Evolutionary conservation across 1,139 yeast species (phyloP).

Genomic region (Sugiyamaella paludigena): DNA sequence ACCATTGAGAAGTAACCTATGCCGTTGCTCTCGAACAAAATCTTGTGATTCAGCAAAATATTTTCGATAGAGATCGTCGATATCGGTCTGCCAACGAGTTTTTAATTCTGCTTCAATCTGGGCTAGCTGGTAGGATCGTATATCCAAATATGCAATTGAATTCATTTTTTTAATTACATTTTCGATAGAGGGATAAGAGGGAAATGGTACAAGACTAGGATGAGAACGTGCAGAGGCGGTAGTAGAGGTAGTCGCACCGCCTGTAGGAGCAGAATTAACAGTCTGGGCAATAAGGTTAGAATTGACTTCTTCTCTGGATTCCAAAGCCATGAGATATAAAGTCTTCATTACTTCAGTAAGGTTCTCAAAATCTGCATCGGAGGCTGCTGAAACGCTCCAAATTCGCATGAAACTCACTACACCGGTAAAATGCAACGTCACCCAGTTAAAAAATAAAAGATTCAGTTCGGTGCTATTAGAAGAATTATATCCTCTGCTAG

Average conservation of each 20-base stretch:
- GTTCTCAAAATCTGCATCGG: constrained; percentile 49
- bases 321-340: constrained; percentile 35
- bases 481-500: neutral
- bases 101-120: constrained; percentile 41
- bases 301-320: constrained; percentile 27
- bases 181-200: constrained; percentile 18
- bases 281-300: constrained; percentile 22
- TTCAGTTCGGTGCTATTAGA: neutral
- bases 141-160: constrained; percentile 46
- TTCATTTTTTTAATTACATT: constrained; percentile 36
- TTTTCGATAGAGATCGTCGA: constrained; percentile 50
- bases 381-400: constrained; percentile 70
- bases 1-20: constrained; percentile 68
- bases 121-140: constrained; percentile 56
- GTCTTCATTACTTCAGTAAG: constrained; percentile 44
- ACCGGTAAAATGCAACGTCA: constrained; percentile 53
- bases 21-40: constrained; percentile 77
- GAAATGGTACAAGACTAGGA: too few relatives aligned
- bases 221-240: constrained; percentile 3
- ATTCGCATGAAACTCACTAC: constrained; percentile 57
- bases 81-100: constrained; percentile 39
- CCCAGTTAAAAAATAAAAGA: constrained; percentile 53
- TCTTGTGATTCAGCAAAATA: constrained; percentile 62
- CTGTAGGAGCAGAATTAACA: too few relatives aligned
- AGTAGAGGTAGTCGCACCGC: constrained; percentile 3